Conservation (phyloP, 2,329 filamentous ascomycete genomes). For the Neurospora crassa region DNA sequence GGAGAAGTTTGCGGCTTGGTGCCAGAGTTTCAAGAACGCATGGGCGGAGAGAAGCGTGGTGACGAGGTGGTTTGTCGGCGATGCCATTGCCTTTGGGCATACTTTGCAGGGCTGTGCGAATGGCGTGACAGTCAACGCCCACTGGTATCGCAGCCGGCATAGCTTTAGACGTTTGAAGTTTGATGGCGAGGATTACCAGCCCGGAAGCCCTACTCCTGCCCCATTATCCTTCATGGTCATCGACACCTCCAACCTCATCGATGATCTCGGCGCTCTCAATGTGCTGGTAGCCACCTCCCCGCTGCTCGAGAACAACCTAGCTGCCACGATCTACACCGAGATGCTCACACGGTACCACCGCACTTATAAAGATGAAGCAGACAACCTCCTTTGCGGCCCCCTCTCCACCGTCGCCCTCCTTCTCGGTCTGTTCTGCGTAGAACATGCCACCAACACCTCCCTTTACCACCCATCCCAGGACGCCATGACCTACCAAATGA, state of each 20-base stretch:
- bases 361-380: slow-evolving; percentile 14
- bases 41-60: not conserved
- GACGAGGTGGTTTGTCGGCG: not conserved
- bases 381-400: slow-evolving; percentile 32
- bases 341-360: slow-evolving; percentile 25
- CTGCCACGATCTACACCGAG: slow-evolving; percentile 41
- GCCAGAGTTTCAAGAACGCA: not conserved
- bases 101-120: slow-evolving; percentile 29
- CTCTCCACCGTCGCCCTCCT: slow-evolving; percentile 37
- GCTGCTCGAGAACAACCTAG: slow-evolving; percentile 32
- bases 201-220: slow-evolving; percentile 7
- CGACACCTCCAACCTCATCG: slow-evolving; percentile 40
- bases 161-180: not conserved
- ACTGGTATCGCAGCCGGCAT: not conserved
- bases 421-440: slow-evolving; percentile 38
- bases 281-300: slow-evolving; percentile 35
- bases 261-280: slow-evolving; percentile 35
- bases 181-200: not conserved
- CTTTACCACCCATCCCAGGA: not conserved
- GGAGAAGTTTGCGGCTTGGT: not conserved
- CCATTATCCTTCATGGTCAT: slow-evolving; percentile 40
- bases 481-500: not conserved
- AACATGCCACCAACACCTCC: slow-evolving; percentile 34
- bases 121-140: rapidly evolving
- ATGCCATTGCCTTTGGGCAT: slow-evolving; percentile 37